Percentiles rank a stretch among this genome's conserved stretches.
These are phyloP conservation scores for Penicillium canescens DNA, from an alignment of 495 filamentous ascomycete genomes.

Conservation along the genomic window DNA sequence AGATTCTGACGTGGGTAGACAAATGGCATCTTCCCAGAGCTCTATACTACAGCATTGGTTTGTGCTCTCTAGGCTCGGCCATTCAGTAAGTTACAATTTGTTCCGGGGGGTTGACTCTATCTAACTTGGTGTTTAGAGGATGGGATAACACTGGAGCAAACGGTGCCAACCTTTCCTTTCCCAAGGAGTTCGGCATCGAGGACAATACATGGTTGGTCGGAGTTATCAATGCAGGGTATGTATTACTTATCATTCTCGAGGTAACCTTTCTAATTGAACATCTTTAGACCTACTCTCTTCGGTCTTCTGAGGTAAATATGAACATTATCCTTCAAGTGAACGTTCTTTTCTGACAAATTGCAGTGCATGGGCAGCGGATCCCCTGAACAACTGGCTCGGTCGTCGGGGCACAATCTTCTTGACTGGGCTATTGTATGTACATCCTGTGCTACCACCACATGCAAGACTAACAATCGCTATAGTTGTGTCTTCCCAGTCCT, in stretches of 20 bases:
- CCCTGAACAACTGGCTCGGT: constrained; percentile 53
- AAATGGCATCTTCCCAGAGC: constrained; percentile 61
- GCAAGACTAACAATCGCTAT: neutral
- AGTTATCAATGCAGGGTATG: constrained; percentile 52
- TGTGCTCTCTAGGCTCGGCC: constrained; percentile 69
- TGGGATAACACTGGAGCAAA: constrained; percentile 73
- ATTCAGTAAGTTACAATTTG: constrained; percentile 43
- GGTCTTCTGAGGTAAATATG: constrained; percentile 11
- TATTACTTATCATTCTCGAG: neutral
- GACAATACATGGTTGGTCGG: constrained; percentile 59
- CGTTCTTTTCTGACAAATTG: constrained; percentile 9
- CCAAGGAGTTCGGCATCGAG: constrained; percentile 55
- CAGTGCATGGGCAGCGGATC: constrained; percentile 60
- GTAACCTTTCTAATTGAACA: neutral
- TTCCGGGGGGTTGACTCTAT: neutral
- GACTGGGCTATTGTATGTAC: constrained; percentile 47
- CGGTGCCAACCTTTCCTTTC: constrained; percentile 64
- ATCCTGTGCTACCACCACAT: neutral
- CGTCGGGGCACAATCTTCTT: constrained; percentile 60
- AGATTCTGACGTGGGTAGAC: constrained; percentile 20
- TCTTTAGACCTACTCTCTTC: constrained; percentile 12
- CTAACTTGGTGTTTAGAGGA: constrained; percentile 29
- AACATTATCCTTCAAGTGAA: neutral
- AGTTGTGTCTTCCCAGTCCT: constrained; percentile 54
- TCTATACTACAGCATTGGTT: constrained; percentile 65